A percentile compares a stretch with the other conserved stretches of the same genome.
Conservation (phyloP, 2,329 filamentous ascomycete genomes). For the Fusarium nematophilum region DNA sequence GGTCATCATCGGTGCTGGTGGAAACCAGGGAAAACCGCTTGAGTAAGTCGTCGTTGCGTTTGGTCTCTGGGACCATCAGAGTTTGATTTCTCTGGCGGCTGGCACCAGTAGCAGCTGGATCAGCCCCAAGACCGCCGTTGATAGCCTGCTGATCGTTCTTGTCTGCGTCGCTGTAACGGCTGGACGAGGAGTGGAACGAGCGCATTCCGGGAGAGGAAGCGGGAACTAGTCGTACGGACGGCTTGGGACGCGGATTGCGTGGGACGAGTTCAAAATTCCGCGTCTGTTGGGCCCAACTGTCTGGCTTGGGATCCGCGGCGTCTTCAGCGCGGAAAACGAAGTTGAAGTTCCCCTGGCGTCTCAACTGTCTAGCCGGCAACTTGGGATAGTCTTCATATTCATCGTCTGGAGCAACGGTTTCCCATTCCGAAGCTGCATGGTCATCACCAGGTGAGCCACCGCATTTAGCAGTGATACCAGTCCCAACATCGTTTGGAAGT, state of each 20-base stretch:
- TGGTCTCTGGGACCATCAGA: neutral
- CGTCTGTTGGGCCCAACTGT: constrained; percentile 10
- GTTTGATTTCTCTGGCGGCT: constrained; percentile 1
- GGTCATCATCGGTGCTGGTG: constrained; percentile 53
- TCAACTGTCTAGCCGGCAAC: constrained; percentile 11
- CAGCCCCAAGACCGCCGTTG: constrained; percentile 4
- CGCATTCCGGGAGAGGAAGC: constrained; percentile 21
- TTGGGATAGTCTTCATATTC: constrained; percentile 29
- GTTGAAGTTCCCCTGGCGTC: constrained; percentile 31
- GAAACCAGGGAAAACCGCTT: constrained; percentile 46
- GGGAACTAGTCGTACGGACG: constrained; percentile 18
- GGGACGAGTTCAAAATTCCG: constrained; percentile 23
- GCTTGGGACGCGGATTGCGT: constrained; percentile 22
- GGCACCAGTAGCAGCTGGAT: neutral
- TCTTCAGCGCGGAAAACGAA: constrained; percentile 22
- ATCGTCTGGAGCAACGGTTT: constrained; percentile 45
- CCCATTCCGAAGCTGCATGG: constrained; percentile 45
- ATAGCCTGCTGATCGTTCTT: constrained; percentile 13
- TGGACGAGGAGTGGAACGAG: constrained; percentile 46
- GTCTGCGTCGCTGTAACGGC: constrained; percentile 41
- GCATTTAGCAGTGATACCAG: neutral
- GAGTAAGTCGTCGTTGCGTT: constrained; percentile 12
- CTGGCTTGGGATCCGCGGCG: constrained; percentile 1
- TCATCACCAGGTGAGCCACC: constrained; percentile 28
- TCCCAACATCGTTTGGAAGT: neutral